These are phyloP conservation scores for Boletales sp. DNA, from an alignment of 768 basidiomycete species.

Conservation along the genomic window DNA sequence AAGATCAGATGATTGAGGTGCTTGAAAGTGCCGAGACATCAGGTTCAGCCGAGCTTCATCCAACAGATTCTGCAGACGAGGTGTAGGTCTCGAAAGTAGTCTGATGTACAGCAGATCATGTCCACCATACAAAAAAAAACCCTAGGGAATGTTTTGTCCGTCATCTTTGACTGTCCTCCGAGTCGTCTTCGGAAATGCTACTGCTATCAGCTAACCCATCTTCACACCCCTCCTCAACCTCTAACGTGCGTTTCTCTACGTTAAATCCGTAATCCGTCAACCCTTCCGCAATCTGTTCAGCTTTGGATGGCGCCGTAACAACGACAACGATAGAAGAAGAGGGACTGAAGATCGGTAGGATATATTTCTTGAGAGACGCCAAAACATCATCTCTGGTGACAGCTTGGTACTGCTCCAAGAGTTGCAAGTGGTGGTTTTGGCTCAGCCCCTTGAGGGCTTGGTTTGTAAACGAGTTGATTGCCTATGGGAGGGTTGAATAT, in stretches of 20 bases:
- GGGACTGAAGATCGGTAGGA: slow-evolving; percentile 82
- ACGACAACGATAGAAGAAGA: slow-evolving; percentile 74
- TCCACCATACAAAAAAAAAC: background rate
- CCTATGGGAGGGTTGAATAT: slow-evolving; percentile 41
- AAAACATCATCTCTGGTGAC: slow-evolving; percentile 80
- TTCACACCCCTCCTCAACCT: slow-evolving; percentile 50
- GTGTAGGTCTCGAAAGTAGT: background rate
- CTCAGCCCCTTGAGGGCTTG: slow-evolving; percentile 86
- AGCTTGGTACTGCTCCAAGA: slow-evolving; percentile 76
- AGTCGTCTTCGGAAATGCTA: slow-evolving; percentile 32
- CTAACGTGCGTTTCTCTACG: slow-evolving; percentile 68
- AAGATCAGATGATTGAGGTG: slow-evolving; percentile 60
- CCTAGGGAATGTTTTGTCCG: background rate
- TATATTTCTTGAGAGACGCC: slow-evolving; percentile 61
- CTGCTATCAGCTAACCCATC: slow-evolving; percentile 34
- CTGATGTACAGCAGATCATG: background rate
- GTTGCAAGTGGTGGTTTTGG: slow-evolving; percentile 66
- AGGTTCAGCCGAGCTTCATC: background rate
- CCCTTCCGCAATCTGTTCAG: slow-evolving; percentile 62
- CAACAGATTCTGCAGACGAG: background rate
- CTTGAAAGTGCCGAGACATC: slow-evolving; percentile 28
- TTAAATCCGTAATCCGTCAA: slow-evolving; percentile 70
- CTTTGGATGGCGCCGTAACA: slow-evolving; percentile 80
- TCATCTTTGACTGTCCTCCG: slow-evolving; percentile 14
- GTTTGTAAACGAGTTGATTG: slow-evolving; percentile 79